Base-by-base conservation (phyloP, 768 basidiomycete species). In the Lactarius vividus region DNA sequence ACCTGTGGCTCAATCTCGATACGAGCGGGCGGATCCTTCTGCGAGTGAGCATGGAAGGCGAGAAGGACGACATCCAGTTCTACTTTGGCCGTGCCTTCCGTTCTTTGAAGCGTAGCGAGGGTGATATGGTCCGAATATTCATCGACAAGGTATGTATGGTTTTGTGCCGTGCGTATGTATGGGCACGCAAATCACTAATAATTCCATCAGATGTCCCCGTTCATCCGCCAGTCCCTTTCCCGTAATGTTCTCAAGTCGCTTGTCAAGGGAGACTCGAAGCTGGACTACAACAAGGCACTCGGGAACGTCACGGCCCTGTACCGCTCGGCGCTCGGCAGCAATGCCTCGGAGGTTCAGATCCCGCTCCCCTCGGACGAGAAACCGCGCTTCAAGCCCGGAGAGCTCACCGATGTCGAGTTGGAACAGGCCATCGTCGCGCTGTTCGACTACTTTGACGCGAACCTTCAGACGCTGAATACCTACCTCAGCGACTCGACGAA, bases 1-100 rank as follows among this genome's bases (percentile, higher is more conserved):
- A 99, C 65, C 75, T 96, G 8, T 95, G 95, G 91, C 83, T 96
- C 79, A 90, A 93, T 66, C 79, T 98, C 18, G 96, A 98, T 73
- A 87, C 88, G 0, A 83, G 86, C 61, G 95, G 97, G 5, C 85
- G 94, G 39, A 83, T 98, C 58, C 78, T 97, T 42, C 79, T 97
- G 37, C 85, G 97, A 23, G 84, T 98, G 64, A 96, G 94, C 73
- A 97, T 98, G 95, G 97, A 99, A 73, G 95, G 96, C 61, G 97
- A 98, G 82, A 95, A 96, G 77, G 95, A 97, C 71, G 97, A 99
- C 74, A 92, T 94, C 9, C 92, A 92, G 71, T 99, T 97, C 80
- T 96, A 91, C 81, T 99, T 98, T 72, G 97, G 97, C 31, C 84
- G 95, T 37, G 96, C 89, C 3, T 99, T 99, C 83, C 83, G 96